Conservation (phyloP, 768 basidiomycete genomes). For the Russula emetica region DNA sequence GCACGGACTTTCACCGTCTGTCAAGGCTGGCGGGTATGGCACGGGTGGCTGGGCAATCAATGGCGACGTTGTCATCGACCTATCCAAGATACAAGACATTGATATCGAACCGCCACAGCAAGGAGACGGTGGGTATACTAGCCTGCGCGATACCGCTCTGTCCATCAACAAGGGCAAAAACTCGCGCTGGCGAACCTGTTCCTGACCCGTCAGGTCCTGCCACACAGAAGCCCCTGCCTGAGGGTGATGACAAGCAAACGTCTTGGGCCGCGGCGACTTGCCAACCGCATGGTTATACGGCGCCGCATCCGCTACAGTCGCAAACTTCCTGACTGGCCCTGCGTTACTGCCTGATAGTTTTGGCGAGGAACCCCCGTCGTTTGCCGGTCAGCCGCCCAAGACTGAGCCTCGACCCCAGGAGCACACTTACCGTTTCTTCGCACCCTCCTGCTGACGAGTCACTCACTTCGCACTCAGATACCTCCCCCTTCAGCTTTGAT, state of each 20-base stretch:
- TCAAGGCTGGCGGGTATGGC: slow-evolving; percentile 89
- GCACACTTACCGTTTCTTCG: not conserved
- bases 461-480: not conserved
- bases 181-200: slow-evolving; percentile 27
- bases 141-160: slow-evolving; percentile 52
- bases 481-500: not conserved
- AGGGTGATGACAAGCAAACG: slow-evolving; percentile 35
- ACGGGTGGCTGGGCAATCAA: slow-evolving; percentile 86
- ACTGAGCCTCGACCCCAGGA: slow-evolving; percentile 11
- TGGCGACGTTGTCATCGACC: slow-evolving; percentile 82
- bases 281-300: slow-evolving; percentile 39
- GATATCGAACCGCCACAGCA: slow-evolving; percentile 56
- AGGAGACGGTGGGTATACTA: slow-evolving; percentile 47
- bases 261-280: not conserved
- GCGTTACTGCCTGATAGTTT: slow-evolving; percentile 30
- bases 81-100: slow-evolving; percentile 62
- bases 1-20: slow-evolving; percentile 65
- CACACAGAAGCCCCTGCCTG: slow-evolving; percentile 51
- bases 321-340: slow-evolving; percentile 45
- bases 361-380: slow-evolving; percentile 32
- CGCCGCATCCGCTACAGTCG: slow-evolving; percentile 52
- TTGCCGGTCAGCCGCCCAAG: slow-evolving; percentile 31
- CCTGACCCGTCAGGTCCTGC: slow-evolving; percentile 19
- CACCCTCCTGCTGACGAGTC: not conserved
- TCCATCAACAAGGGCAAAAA: slow-evolving; percentile 56